Base-by-base conservation (phyloP, 345 rosid species). In the Balakata baccata region DNA sequence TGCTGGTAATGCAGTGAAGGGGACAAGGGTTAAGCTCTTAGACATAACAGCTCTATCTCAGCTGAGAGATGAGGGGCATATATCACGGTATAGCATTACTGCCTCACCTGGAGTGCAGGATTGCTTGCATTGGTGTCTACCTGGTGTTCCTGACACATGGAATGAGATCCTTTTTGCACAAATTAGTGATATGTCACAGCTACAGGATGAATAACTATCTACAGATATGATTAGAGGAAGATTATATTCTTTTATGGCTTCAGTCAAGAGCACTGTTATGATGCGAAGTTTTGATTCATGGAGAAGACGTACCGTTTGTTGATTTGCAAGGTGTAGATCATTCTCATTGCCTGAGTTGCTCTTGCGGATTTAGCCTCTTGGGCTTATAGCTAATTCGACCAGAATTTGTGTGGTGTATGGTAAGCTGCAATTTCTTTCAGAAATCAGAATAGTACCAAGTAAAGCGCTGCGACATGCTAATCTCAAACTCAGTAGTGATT, bases 1-100 rank as follows among this genome's bases (percentile, higher is more conserved):
- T 41, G 94, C 91, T 12, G 87, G 75, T 17, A 78, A 64, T 74
- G 91, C 95, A 5, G 88, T 84, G 56, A 86, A 81, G 77, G 93
- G 93, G 43, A 86, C 95, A 0, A 82, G 84, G 68, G 88, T 92
- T 64, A 87, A 89, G 78, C 82, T 92, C 52, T 77, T 92, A 66
- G 97, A 89, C 79, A 83, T 89, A 79, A 88, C 93, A 54, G 87
- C 90, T 2, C 53, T 87, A 54, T 89, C 97, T 49, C 76, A 88
- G 66, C 71, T 92, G 69, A 84, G 97, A 77, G 97, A 92, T 34
- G 95, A 92, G 81, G 97, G 91, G 58, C 95, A 92, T 74, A 88
- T 92, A 78, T 88, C 97, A 17, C 82, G 81, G 16, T 87, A 79
- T 77, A 87, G 90, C 68, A n/a, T 82, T 64, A 84, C 83, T 71